A percentile compares a stretch with the other conserved stretches of the same genome.
phyloP scores from a whole-genome alignment of 352 stramenopile species.

The Phytopythium cucurbitacearum region DNA sequence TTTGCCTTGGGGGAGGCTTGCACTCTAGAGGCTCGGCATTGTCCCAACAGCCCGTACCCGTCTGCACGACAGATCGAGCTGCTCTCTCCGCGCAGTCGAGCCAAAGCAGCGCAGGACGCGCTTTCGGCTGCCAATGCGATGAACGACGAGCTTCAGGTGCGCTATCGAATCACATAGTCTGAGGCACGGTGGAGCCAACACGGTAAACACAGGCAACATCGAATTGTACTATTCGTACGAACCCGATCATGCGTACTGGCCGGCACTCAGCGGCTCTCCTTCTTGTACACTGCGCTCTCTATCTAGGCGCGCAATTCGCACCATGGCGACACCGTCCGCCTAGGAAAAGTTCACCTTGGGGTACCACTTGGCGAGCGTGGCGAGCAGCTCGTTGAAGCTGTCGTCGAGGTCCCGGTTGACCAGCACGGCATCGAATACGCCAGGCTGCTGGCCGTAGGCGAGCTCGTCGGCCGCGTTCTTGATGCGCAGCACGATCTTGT shows the following conservation, averaged over 20 bases:
- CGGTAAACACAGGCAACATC: too few relatives aligned
- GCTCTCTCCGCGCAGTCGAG: too few relatives aligned
- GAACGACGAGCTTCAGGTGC: too few relatives aligned
- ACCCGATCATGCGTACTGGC: not conserved
- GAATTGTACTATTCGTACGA: too few relatives aligned
- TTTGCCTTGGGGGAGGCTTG: constrained; percentile 21
- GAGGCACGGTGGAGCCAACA: too few relatives aligned
- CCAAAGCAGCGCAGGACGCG: too few relatives aligned
- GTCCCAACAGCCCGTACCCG: not conserved
- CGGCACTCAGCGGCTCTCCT: not conserved
- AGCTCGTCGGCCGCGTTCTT: constrained; percentile 93
- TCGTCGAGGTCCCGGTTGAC: constrained; percentile 88
- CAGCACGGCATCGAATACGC: constrained; percentile 88
- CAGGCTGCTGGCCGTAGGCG: constrained; percentile 79
- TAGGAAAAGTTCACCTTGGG: constrained; percentile 54
- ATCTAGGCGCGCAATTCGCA: too few relatives aligned
- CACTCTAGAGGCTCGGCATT: constrained; percentile 1
- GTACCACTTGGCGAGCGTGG: constrained; percentile 76
- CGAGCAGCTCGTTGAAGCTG: constrained; percentile 67
- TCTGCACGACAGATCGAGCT: too few relatives aligned
- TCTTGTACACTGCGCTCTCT: not conserved
- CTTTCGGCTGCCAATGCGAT: too few relatives aligned
- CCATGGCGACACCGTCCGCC: not conserved
- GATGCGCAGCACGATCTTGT: constrained; percentile 92
- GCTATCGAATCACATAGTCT: too few relatives aligned